These are phyloP conservation scores for Acmispon strigosus DNA, from an alignment of 306 rosid species.

Conservation along the genomic window DNA sequence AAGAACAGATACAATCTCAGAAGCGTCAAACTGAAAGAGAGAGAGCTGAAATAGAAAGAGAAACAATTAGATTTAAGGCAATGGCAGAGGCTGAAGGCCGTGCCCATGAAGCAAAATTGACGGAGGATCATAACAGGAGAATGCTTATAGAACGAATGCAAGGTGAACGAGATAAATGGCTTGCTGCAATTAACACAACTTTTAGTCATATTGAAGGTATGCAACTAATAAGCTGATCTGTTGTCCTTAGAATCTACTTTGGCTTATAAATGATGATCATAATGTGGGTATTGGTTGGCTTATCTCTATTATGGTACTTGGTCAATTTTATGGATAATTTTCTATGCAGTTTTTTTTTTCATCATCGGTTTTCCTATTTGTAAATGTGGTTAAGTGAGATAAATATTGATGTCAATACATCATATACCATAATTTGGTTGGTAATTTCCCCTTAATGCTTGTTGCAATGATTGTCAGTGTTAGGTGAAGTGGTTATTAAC, in stretches of 20 bases:
- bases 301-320: not conserved
- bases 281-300: not conserved
- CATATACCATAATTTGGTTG: not conserved
- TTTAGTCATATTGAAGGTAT: constrained; percentile 95
- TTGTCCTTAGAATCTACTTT: not conserved
- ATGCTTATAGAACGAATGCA: constrained; percentile 77
- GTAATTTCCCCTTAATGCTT: not conserved
- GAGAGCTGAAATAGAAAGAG: constrained; percentile 86
- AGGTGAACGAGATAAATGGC: constrained; percentile 97
- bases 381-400: too few species aligned
- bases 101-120: constrained; percentile 77
- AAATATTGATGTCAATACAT: not conserved
- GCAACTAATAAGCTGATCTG: not conserved
- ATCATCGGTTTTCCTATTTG: not conserved
- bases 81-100: constrained; percentile 95
- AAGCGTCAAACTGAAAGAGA: constrained; percentile 83
- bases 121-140: constrained; percentile 83
- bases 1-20: constrained; percentile 90
- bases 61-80: constrained; percentile 85
- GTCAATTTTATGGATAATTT: not conserved
- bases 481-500: not conserved
- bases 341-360: not conserved
- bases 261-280: not conserved
- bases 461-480: not conserved
- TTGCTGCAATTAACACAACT: constrained; percentile 91